phyloP scores from a whole-genome alignment of 768 basidiomycete species.

The Mrakia blollopis region DNA sequence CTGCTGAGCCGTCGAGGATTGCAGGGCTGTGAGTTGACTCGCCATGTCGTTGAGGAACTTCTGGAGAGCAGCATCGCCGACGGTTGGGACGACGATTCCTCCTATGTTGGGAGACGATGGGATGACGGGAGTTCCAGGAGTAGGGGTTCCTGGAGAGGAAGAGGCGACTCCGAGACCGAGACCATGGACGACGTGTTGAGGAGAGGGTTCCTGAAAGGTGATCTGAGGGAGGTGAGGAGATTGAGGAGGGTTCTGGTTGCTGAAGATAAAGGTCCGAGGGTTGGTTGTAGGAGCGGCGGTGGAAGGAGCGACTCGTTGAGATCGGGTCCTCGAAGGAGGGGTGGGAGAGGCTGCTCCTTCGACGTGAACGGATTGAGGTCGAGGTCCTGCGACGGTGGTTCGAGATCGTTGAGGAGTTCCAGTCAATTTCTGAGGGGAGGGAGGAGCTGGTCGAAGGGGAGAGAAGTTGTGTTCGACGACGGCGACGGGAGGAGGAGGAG shows the following conservation, averaged over 20 bases:
- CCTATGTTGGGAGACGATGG: neutral
- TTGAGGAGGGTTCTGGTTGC: neutral
- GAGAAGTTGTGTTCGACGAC: neutral
- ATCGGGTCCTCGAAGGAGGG: neutral
- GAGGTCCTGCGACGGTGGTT: constrained; percentile 2
- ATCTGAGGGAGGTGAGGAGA: constrained; percentile 15
- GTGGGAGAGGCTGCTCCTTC: neutral
- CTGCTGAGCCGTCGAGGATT: neutral
- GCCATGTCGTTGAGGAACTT: constrained; percentile 21
- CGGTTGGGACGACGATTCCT: constrained; percentile 2
- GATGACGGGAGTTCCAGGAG: neutral
- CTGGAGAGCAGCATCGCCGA: constrained; percentile 6
- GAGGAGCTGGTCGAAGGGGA: constrained; percentile 1
- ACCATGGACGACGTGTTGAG: neutral
- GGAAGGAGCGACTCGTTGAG: neutral
- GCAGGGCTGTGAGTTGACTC: constrained; percentile 8
- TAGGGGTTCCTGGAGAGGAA: neutral
- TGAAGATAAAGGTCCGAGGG: neutral
- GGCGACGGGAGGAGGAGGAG: neutral
- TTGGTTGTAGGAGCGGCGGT: neutral
- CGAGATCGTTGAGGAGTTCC: constrained; percentile 13
- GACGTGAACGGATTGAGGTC: neutral
- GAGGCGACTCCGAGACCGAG: neutral
- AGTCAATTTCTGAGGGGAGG: neutral
- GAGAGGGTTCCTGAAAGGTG: constrained; percentile 11